Evolutionary conservation across 1,139 yeast species (phyloP), one percentile per base, ranked within the genome.

Genomic region (Spencermartinsiella ligniputridi): DNA sequence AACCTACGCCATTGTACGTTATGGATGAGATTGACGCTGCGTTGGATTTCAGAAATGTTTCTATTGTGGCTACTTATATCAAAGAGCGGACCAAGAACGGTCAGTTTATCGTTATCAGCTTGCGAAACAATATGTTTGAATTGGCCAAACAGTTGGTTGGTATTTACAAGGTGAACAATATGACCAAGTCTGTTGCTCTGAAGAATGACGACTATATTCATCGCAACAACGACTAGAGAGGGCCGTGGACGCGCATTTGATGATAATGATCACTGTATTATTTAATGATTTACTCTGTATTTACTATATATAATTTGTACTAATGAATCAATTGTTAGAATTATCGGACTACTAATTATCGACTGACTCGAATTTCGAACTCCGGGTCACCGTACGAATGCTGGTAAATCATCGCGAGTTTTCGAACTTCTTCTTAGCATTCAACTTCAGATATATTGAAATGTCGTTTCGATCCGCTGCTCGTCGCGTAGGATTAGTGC

Each of bases 11-110:
- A 5, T 69, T 94, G 39, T 94, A 94, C 62, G 98, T 94, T 30
- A 94, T 94, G 99, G 99, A 94, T 69, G 99, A 94, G 68, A 92
- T 94, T 56, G 99, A 94, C 69, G 99, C 99, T 0, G 99, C 99
- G 1, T 74, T 94, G 55, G 99, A 94, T 69, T 94, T 92, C 68
- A 74, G 97, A 62, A 94, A 94, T 60, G 98, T 94, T 40, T 87
- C 96, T 12, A 92, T 92, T 67, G 96, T 94, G 45, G 99, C 98
- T 2, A 90, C 90, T 59, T 94, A 94, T 62, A 94, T 94, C 62
- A 90, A 89, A 60, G 97, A 92, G 57, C 74, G 97, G 42, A 94
- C 98, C 2, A 86, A 86, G 66, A 88, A 90, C 66, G 98, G 97
- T 1, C 99, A 94, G 61, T 94, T 94, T 58, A 81, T 94, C 59